Conservation (phyloP, 441 rosid genomes). For the Oxalis stricta region DNA sequence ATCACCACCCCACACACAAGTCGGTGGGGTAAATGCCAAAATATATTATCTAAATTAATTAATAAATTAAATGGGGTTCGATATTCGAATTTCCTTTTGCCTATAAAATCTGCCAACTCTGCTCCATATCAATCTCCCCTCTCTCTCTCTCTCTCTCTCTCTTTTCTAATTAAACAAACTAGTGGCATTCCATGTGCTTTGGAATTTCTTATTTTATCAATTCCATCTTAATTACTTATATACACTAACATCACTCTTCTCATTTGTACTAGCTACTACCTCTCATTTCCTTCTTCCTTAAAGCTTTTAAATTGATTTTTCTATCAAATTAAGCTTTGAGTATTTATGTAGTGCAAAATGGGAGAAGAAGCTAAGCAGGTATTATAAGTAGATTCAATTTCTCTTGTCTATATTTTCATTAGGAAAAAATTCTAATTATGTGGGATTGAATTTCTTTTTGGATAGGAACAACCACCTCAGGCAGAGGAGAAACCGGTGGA, state of each 20-base stretch:
- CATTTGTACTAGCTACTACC: not conserved
- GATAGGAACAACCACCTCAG: slow-evolving; percentile 16
- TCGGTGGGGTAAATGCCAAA: no score
- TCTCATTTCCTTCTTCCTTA: not conserved
- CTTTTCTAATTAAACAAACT: no score
- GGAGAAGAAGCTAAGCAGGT: slow-evolving; percentile 55
- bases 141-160: not conserved
- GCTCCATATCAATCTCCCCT: slow-evolving; percentile 1
- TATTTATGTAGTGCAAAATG: slow-evolving; percentile 29
- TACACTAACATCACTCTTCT: not conserved
- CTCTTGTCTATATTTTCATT: no score
- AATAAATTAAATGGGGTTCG: no score
- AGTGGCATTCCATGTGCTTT: no score
- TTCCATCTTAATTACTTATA: no score
- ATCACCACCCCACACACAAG: no score
- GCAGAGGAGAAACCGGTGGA: slow-evolving; percentile 19
- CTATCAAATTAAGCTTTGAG: not conserved
- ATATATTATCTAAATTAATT: no score
- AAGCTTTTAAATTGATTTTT: not conserved
- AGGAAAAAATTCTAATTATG: not conserved
- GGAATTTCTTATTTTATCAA: no score
- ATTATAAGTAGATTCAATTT: not conserved
- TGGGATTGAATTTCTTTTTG: not conserved
- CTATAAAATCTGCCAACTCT: slow-evolving; percentile 23
- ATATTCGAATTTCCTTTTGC: no score